phyloP scores from a whole-genome alignment of 768 basidiomycete species.

The Cantharellus anzutake region DNA sequence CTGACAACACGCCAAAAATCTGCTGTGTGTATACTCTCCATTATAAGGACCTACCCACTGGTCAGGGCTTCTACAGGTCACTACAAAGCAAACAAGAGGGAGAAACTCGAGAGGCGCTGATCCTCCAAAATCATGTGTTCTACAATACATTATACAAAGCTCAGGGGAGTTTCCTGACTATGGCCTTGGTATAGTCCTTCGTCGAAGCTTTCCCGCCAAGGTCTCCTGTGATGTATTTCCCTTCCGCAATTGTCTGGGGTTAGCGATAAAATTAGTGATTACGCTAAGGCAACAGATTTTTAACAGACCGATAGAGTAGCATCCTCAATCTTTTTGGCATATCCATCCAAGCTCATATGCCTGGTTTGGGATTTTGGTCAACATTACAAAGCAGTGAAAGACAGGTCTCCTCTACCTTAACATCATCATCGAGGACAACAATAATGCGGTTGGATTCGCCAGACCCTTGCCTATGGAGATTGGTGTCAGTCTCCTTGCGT shows the following conservation, averaged over 20 bases:
- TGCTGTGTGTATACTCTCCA: background rate
- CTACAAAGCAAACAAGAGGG: no score
- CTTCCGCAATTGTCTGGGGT: constrained; percentile 84
- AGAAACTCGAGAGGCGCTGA: no score
- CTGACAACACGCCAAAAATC: background rate
- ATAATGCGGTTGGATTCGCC: constrained; percentile 98
- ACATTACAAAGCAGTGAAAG: background rate
- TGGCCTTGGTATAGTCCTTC: constrained; percentile 72
- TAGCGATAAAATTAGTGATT: no score
- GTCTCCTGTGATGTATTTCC: constrained; percentile 87
- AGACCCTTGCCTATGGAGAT: constrained; percentile 50
- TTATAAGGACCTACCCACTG: no score
- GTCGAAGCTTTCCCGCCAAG: constrained; percentile 87
- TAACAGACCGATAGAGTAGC: constrained; percentile 66
- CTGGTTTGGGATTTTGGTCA: constrained; percentile 19
- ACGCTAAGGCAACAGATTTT: no score
- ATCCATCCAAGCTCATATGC: constrained; percentile 78
- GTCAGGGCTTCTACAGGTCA: no score
- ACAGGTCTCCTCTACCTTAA: constrained; percentile 39
- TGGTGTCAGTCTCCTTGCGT: background rate
- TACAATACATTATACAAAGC: background rate
- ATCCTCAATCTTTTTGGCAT: constrained; percentile 80
- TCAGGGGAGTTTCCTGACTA: constrained; percentile 45
- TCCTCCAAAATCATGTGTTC: background rate
- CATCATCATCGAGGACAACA: constrained; percentile 96